Evolutionary conservation across 371 early-diverging fungal species (phyloP).

Genomic region (Mortierella sp.): DNA sequence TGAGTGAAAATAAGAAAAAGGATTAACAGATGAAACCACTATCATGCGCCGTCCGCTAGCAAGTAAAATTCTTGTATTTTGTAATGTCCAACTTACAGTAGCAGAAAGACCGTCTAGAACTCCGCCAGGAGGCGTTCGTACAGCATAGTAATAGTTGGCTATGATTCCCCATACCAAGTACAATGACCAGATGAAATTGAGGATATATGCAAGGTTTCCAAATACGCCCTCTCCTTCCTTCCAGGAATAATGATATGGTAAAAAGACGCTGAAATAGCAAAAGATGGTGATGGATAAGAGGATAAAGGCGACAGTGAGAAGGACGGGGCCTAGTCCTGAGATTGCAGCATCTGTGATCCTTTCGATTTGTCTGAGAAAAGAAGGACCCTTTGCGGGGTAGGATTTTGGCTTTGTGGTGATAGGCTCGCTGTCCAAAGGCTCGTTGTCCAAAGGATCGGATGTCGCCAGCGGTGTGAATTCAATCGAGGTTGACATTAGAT

Average conservation of each 20-base stretch:
- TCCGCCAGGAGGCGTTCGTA: constrained; percentile 65
- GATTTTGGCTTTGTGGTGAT: constrained; percentile 25
- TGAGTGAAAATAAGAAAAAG: background rate
- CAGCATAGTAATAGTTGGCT: constrained; percentile 73
- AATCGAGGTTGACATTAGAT: constrained; percentile 35
- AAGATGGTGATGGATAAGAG: constrained; percentile 65
- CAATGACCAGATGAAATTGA: constrained; percentile 58
- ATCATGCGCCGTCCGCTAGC: background rate
- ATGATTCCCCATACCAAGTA: constrained; percentile 69
- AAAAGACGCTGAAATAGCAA: constrained; percentile 62
- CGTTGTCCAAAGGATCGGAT: constrained; percentile 39
- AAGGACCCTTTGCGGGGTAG: background rate
- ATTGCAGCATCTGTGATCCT: constrained; percentile 63
- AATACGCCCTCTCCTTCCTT: constrained; percentile 35
- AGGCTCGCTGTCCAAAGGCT: constrained; percentile 18
- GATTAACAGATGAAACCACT: background rate
- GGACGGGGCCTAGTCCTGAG: constrained; percentile 66
- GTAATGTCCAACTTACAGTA: constrained; percentile 10
- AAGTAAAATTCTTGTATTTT: no score
- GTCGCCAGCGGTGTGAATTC: constrained; percentile 50
- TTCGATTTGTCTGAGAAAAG: constrained; percentile 24
- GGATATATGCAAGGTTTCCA: constrained; percentile 52
- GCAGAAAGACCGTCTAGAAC: constrained; percentile 53
- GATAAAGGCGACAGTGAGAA: constrained; percentile 65
- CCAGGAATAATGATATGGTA: constrained; percentile 58